Percentiles rank a stretch among this genome's conserved stretches.
These are phyloP conservation scores for Veloboletus limbatus DNA, from an alignment of 1,284 basidiomycete genomes.

Conservation along the genomic window DNA sequence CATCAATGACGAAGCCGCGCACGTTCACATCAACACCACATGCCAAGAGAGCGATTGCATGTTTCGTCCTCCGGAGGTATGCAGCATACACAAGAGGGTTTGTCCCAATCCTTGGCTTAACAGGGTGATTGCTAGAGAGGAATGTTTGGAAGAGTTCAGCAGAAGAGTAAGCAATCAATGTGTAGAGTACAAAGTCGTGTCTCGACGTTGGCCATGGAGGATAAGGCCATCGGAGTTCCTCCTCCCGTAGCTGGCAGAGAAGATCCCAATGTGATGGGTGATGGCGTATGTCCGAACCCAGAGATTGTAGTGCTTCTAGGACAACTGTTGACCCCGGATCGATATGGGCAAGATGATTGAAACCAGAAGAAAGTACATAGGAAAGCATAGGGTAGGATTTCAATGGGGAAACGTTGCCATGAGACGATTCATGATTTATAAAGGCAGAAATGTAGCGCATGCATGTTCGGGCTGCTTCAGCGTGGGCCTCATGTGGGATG, in stretches of 20 bases:
- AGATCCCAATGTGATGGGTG: slow-evolving; percentile 3
- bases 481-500: background rate
- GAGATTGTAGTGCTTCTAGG: background rate
- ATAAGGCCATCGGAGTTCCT: background rate
- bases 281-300: background rate
- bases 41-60: background rate
- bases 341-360: slow-evolving; percentile 4
- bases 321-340: background rate
- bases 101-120: background rate
- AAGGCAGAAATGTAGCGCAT: background rate
- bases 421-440: background rate
- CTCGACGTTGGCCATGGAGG: slow-evolving; percentile 7
- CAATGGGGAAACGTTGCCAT: background rate
- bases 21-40: background rate
- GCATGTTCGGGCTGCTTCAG: background rate
- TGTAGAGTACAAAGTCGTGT: slow-evolving; percentile 1
- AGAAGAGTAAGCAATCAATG: background rate
- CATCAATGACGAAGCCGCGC: background rate
- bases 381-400: background rate
- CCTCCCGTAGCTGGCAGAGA: slow-evolving; percentile 1
- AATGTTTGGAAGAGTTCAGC: background rate
- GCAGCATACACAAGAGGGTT: slow-evolving; percentile 7
- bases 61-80: background rate
- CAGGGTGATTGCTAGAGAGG: background rate
- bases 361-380: background rate